Base-by-base conservation (phyloP, 306 rosid genomes). In the Corylus avellana region DNA sequence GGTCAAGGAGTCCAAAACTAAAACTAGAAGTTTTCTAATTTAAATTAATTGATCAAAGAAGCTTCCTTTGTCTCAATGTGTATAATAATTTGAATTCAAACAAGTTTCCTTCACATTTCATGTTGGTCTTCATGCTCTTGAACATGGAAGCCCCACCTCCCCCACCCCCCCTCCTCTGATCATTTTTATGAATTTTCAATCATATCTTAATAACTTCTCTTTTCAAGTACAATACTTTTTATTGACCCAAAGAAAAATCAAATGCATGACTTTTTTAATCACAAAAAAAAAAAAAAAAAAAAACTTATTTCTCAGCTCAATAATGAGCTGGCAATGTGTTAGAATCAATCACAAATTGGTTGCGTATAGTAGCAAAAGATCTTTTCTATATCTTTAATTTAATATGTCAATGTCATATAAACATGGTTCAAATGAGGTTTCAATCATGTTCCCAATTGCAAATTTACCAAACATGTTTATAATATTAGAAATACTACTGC, bases 381-480 rank as follows among this genome's bases (percentile, higher is more conserved):
- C 8, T 39, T 18, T 2, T 18, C 9, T 42, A 9, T 39, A 18
- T 3, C 29, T 25, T 20, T 27, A 22, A 58, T 22, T 58, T 58
- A 58, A 25, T 25, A 59, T 59, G 66, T 59, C 66, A 59, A 59
- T 59, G 66, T 59, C 66, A 11, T 59, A 59, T 59, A 22, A 59
- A 59, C 16, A 6, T 13, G 25, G 16, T 10, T n/a, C 32, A 27
- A 59, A 3, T 25, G 25, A 20, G 66, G 5, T 59, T 3, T 59
- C 66, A 59, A 12, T 27, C 66, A 59, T 59, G 66, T 59, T 59
- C 5, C 32, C 66, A 11, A 37, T 25, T 59, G 13, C 12, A 59
- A 59, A 59, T 59, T 59, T 25, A 4, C 7, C 66, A 22, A 59
- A 22, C 32, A 59, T 25, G 66, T 11, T 59, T 25, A 59, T 25